A percentile compares a stretch with the other conserved stretches of the same genome.
Evolutionary conservation across 441 rosid genomes (phyloP).

Genomic region (Adansonia madagascariensis): DNA sequence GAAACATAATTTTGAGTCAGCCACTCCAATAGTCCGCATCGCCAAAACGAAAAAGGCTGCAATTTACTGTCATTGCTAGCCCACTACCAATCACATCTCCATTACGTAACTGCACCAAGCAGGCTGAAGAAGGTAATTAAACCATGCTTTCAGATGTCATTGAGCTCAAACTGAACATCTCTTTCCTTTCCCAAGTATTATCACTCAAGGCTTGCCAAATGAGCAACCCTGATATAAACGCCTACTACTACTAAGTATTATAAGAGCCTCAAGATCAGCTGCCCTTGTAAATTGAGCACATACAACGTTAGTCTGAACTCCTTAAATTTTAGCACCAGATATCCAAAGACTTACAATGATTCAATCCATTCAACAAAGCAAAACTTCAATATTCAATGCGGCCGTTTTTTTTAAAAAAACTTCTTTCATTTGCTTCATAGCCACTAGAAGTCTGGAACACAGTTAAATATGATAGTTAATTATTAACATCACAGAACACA

Average conservation of each 20-base stretch:
- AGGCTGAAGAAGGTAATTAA: conserved; percentile 6
- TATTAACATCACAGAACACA: background rate
- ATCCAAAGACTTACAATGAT: conserved; percentile 2
- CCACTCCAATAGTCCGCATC: background rate
- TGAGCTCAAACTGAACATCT: background rate
- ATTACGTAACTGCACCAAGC: background rate
- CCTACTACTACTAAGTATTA: background rate
- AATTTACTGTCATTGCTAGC: background rate
- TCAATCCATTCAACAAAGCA: conserved; percentile 14
- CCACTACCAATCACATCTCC: background rate
- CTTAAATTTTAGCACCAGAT: background rate
- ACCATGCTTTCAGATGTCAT: background rate
- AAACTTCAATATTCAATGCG: background rate
- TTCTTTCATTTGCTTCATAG: background rate
- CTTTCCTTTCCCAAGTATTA: conserved; percentile 5
- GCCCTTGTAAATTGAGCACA: background rate
- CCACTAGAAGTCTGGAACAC: conserved; percentile 7
- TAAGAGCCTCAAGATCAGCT: background rate
- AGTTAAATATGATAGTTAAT: background rate
- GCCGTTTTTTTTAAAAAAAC: background rate
- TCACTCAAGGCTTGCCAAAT: conserved; percentile 2
- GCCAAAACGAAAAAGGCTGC: background rate
- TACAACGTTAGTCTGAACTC: background rate
- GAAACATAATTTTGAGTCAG: conserved; percentile 8
- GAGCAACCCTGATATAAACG: background rate